Conservation (phyloP, 2,329 filamentous ascomycete species). For the Alternaria tenuissima region DNA sequence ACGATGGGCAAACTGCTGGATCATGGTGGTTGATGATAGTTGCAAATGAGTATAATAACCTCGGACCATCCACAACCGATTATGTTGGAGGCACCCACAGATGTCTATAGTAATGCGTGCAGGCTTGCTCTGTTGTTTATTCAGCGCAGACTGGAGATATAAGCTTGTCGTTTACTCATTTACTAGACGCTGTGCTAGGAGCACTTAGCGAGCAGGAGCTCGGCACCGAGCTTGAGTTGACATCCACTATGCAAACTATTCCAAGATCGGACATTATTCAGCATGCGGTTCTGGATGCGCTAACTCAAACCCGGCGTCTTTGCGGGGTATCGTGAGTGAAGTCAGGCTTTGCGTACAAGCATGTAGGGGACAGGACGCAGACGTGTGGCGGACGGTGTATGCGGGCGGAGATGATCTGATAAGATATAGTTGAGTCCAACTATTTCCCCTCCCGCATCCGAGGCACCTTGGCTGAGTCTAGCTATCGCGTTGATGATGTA, state of each 20-base stretch:
- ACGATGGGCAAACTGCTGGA: conserved; percentile 23
- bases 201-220: conserved; percentile 1
- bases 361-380: conserved; percentile 5
- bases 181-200: not conserved
- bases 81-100: not conserved
- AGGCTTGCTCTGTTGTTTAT: not conserved
- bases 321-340: conserved; percentile 9
- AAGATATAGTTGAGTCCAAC: conserved; percentile 31
- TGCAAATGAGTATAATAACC: not conserved
- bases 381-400: conserved; percentile 3
- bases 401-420: conserved; percentile 41
- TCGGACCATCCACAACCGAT: not conserved
- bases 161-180: not conserved
- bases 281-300: conserved; percentile 7
- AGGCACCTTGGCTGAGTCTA: conserved; percentile 23
- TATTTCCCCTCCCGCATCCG: conserved; percentile 22
- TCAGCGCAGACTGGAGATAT: not conserved
- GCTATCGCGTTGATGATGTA: conserved; percentile 24
- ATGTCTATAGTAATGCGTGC: not conserved
- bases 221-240: not conserved
- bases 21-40: not conserved
- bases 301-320: not conserved
- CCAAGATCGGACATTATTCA: conserved; percentile 12
- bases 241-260: not conserved
- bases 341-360: conserved; percentile 3